These are phyloP conservation scores for Pseudevernia furfuracea DNA, from an alignment of 495 filamentous ascomycete species.

Conservation along the genomic window DNA sequence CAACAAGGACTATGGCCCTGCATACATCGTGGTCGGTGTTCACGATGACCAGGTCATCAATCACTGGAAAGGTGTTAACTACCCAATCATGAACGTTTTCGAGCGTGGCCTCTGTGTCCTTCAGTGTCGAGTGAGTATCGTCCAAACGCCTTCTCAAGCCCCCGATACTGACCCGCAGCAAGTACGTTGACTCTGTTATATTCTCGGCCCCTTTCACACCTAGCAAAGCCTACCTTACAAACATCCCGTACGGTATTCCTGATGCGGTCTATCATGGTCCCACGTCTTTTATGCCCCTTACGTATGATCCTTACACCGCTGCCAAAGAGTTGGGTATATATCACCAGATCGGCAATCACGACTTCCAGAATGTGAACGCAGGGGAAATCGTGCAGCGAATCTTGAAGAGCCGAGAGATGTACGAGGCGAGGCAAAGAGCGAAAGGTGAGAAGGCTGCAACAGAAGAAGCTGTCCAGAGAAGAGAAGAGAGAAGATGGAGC, in stretches of 20 bases:
- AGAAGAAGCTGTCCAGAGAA: conserved; percentile 47
- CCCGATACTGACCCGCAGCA: conserved; percentile 24
- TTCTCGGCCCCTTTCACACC: conserved; percentile 86
- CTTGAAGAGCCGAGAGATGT: conserved; percentile 69
- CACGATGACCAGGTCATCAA: conserved; percentile 95
- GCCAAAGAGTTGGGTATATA: conserved; percentile 76
- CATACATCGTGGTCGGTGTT: conserved; percentile 82
- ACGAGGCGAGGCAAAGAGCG: conserved; percentile 80
- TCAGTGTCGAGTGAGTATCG: conserved; percentile 68
- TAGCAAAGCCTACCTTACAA: conserved; percentile 62
- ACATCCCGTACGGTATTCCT: conserved; percentile 67
- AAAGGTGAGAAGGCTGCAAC: conserved; percentile 76
- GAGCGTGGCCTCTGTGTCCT: conserved; percentile 92
- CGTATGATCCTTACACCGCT: conserved; percentile 75
- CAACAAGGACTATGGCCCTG: conserved; percentile 66
- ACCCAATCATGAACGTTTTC: conserved; percentile 98
- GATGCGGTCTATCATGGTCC: conserved; percentile 89
- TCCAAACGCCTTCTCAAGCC: neutral
- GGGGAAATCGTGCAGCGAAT: conserved; percentile 88
- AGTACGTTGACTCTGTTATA: conserved; percentile 82
- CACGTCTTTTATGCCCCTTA: conserved; percentile 80
- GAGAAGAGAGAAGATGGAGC: conserved; percentile 32
- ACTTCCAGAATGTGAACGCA: conserved; percentile 81
- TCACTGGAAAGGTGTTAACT: conserved; percentile 91
- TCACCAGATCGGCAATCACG: conserved; percentile 61